phyloP scores from a whole-genome alignment of 176 grass and related monocot species.

The Tillandsia fasciculata region DNA sequence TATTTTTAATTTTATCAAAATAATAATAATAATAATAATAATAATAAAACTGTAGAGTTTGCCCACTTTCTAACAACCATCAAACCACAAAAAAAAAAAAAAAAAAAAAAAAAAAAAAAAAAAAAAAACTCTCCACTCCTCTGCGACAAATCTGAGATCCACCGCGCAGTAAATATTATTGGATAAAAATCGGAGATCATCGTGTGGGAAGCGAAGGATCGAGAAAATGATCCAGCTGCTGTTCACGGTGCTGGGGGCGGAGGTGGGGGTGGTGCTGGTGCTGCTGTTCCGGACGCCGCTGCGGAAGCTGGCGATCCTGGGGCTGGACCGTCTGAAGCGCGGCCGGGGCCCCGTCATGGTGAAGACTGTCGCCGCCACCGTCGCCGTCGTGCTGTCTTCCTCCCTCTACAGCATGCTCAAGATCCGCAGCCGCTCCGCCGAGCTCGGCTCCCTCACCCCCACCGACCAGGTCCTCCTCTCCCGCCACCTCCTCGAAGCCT shows the following conservation, averaged over 20 bases:
- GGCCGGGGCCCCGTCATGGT: conserved; percentile 42
- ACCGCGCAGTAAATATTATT: too few relatives aligned
- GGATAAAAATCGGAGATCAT: too few relatives aligned
- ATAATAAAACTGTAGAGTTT: too few relatives aligned
- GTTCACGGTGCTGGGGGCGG: conserved; percentile 41
- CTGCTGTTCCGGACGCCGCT: conserved; percentile 52
- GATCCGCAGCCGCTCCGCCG: conserved; percentile 32
- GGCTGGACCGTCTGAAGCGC: conserved; percentile 44
- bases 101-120: too few relatives aligned
- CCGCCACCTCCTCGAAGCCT: conserved; percentile 52
- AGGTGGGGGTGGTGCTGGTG: conserved; percentile 38
- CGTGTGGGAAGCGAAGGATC: too few relatives aligned
- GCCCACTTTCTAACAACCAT: too few relatives aligned
- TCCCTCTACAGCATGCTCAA: conserved; percentile 43
- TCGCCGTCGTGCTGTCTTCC: conserved; percentile 41
- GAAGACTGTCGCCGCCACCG: conserved; percentile 47
- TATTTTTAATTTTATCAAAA: too few relatives aligned
- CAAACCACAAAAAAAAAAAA: too few relatives aligned
- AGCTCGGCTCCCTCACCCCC: conserved; percentile 36
- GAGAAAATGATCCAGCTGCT: conserved; percentile 53
- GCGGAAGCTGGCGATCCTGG: conserved; percentile 30
- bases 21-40: too few relatives aligned
- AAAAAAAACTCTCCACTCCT: too few relatives aligned
- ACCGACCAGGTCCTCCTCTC: conserved; percentile 60
- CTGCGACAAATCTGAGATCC: too few relatives aligned